phyloP scores from a whole-genome alignment of 345 rosid genomes.

The Citrus sp. region DNA sequence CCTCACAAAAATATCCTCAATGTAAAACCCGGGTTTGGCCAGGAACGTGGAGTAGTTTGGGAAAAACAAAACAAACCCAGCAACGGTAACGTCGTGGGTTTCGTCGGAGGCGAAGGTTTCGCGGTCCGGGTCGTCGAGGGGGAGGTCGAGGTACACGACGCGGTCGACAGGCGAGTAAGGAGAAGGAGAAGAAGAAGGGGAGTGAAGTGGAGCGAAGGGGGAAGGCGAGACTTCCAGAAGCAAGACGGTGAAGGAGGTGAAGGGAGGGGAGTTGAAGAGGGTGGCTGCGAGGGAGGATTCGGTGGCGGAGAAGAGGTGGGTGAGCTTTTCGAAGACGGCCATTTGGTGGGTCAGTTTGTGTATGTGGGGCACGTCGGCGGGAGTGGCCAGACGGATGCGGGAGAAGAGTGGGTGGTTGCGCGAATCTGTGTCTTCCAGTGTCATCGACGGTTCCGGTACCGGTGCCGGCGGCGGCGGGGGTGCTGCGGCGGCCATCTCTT shows the following conservation, averaged over 20 bases:
- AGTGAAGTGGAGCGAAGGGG: constrained; percentile 29
- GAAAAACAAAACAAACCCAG: constrained; percentile 84
- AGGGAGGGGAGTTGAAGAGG: constrained; percentile 74
- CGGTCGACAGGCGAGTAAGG: constrained; percentile 38
- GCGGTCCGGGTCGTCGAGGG: constrained; percentile 53
- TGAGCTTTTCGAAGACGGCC: constrained; percentile 82
- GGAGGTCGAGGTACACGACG: constrained; percentile 42
- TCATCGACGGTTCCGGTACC: constrained; percentile 48
- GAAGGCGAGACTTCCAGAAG: constrained; percentile 64
- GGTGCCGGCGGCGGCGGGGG: constrained; percentile 87
- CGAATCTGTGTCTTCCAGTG: constrained; percentile 35
- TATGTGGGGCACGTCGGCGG: constrained; percentile 71
- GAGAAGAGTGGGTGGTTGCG: constrained; percentile 59
- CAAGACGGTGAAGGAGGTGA: constrained; percentile 77
- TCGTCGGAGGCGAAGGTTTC: constrained; percentile 37
- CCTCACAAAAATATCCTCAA: constrained; percentile 83
- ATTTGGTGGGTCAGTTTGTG: constrained; percentile 84
- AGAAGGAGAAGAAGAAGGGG: constrained; percentile 16
- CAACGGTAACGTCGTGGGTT: constrained; percentile 37
- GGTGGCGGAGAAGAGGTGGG: constrained; percentile 71
- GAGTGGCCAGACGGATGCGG: constrained; percentile 85
- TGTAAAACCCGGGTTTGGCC: constrained; percentile 73
- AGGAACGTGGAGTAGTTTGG: constrained; percentile 73
- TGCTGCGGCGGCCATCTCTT: constrained; percentile 79
- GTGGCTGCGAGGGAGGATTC: constrained; percentile 69